phyloP scores from a whole-genome alignment of 2,329 filamentous ascomycete species.

The Hypoxylon sp. region DNA sequence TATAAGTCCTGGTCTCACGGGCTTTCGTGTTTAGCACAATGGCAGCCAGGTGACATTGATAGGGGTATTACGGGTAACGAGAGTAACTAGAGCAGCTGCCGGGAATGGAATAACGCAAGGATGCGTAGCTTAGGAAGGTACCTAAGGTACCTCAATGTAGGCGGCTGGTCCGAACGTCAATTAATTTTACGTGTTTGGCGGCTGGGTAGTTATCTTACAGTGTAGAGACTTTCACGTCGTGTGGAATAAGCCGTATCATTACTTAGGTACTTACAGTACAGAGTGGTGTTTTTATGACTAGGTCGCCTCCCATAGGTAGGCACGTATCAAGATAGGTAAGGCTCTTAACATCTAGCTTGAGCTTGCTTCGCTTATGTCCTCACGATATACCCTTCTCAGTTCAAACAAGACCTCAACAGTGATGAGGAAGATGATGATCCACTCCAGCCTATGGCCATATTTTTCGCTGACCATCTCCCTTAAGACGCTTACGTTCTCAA shows the following conservation, averaged over 20 bases:
- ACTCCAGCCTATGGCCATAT: constrained; percentile 88
- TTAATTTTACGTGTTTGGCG: too few relatives aligned
- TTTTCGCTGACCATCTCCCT: constrained; percentile 91
- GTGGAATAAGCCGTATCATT: background rate
- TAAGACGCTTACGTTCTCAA: constrained; percentile 92
- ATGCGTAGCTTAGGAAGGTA: too few relatives aligned
- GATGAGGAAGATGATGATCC: constrained; percentile 96
- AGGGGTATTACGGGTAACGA: background rate
- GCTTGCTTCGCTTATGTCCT: constrained; percentile 44
- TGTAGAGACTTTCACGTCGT: background rate
- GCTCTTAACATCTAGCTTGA: constrained; percentile 10
- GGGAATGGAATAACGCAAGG: background rate
- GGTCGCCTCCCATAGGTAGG: background rate
- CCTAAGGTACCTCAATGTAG: too few relatives aligned
- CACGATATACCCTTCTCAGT: constrained; percentile 61
- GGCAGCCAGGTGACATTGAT: background rate
- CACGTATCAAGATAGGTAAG: background rate
- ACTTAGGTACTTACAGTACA: background rate
- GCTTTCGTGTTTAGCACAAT: background rate
- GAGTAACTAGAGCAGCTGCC: background rate
- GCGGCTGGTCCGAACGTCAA: too few relatives aligned
- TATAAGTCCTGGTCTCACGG: background rate
- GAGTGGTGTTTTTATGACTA: constrained; percentile 20
- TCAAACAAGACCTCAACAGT: constrained; percentile 93
- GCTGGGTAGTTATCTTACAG: background rate